Evolutionary conservation across 1,139 yeast species (phyloP).

Genomic region (Blastobotrys niveus): DNA sequence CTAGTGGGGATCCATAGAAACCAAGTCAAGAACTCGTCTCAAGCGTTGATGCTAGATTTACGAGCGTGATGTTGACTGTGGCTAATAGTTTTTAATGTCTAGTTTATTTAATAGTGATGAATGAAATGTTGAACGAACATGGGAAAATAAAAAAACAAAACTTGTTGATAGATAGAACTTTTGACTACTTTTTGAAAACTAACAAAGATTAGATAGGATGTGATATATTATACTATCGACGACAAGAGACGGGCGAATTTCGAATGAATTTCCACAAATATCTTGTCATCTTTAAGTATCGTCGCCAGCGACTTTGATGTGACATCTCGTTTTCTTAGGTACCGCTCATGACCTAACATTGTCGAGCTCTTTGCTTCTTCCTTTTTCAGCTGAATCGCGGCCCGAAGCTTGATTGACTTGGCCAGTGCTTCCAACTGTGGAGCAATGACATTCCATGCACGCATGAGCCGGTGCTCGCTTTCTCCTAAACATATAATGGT

Average conservation of each 20-base stretch:
- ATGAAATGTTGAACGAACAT: neutral
- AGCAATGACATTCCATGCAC: slow-evolving; percentile 53
- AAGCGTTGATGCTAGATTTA: slow-evolving; percentile 46
- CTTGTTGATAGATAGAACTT: too few relatives aligned
- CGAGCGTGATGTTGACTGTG: slow-evolving; percentile 13
- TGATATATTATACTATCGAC: slow-evolving; percentile 35
- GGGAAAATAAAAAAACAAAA: too few relatives aligned
- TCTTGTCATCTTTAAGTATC: slow-evolving; percentile 50
- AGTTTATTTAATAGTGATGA: neutral
- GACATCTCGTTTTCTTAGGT: slow-evolving; percentile 46
- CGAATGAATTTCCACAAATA: slow-evolving; percentile 63
- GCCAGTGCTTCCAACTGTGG: slow-evolving; percentile 50
- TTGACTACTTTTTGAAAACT: too few relatives aligned
- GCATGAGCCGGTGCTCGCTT: slow-evolving; percentile 47
- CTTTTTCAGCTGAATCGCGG: slow-evolving; percentile 28
- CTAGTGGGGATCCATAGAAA: slow-evolving; percentile 91
- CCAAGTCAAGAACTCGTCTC: slow-evolving; percentile 69
- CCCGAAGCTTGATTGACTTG: slow-evolving; percentile 44
- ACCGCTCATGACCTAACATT: slow-evolving; percentile 46
- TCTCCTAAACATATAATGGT: slow-evolving; percentile 60
- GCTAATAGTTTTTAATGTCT: too few relatives aligned
- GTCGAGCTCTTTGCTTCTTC: slow-evolving; percentile 11
- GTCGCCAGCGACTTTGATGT: slow-evolving; percentile 55
- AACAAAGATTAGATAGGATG: too few relatives aligned
- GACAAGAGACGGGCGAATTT: slow-evolving; percentile 38